Conservation (phyloP, 2,329 filamentous ascomycete genomes). For the Dothidotthia symphoricarpi region DNA sequence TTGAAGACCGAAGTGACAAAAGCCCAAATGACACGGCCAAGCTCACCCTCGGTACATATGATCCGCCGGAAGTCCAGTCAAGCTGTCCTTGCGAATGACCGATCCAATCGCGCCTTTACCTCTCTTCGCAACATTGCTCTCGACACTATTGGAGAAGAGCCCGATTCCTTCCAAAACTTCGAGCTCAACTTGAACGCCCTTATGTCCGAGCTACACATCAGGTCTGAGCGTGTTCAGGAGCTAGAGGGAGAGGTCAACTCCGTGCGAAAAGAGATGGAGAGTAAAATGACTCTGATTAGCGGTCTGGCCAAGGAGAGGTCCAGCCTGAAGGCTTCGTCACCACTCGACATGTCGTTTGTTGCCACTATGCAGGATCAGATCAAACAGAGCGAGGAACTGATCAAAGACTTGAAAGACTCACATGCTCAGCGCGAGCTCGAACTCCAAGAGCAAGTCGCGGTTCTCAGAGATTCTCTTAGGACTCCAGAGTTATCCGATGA, state of each 20-base stretch:
- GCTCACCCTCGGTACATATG: constrained; percentile 67
- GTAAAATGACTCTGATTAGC: constrained; percentile 92
- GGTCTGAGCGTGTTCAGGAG: constrained; percentile 86
- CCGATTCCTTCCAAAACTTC: constrained; percentile 87
- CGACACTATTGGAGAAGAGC: constrained; percentile 78
- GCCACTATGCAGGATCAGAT: constrained; percentile 85
- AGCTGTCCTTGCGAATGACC: constrained; percentile 81
- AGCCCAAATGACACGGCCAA: constrained; percentile 64
- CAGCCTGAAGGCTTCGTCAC: constrained; percentile 75
- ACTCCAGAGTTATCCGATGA: constrained; percentile 16
- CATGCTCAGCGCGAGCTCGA: constrained; percentile 74
- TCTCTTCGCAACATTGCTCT: constrained; percentile 83
- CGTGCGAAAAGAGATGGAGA: constrained; percentile 93
- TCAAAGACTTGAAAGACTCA: constrained; percentile 68
- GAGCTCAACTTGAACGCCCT: constrained; percentile 87
- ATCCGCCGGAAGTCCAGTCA: constrained; percentile 93
- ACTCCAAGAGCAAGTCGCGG: constrained; percentile 68
- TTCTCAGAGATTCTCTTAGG: constrained; percentile 58
- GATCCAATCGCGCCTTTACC: constrained; percentile 86
- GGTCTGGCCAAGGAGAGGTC: constrained; percentile 90
- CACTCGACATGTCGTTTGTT: constrained; percentile 89
- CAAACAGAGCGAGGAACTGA: constrained; percentile 76
- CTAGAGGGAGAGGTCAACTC: constrained; percentile 80
- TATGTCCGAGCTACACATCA: constrained; percentile 84
- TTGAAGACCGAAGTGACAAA: constrained; percentile 83